Conservation (phyloP, 2,329 filamentous ascomycete species). For the Ceratocystis cubensis region DNA sequence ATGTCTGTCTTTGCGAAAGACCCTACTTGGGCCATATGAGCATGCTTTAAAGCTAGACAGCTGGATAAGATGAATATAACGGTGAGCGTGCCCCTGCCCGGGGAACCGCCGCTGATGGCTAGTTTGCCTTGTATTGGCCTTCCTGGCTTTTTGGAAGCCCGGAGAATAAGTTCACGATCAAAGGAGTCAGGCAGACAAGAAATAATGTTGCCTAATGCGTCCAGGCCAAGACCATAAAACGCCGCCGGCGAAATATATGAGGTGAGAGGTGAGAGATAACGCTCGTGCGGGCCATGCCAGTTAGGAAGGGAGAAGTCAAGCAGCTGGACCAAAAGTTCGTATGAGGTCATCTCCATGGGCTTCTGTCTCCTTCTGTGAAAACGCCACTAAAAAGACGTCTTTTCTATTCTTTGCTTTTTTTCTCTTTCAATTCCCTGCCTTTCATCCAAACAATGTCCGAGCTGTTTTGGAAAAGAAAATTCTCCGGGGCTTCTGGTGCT, state of each 20-base stretch:
- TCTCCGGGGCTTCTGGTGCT: not conserved
- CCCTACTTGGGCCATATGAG: not conserved
- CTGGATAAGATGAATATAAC: not conserved
- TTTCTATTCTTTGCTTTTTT: not conserved
- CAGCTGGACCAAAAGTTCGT: not conserved
- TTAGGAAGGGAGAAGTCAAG: not conserved
- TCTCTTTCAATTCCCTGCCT: not conserved
- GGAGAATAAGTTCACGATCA: not conserved
- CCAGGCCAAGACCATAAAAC: not conserved
- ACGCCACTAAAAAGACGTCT: not conserved
- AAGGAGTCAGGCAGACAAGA: not conserved
- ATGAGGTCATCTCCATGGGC: constrained; percentile 1
- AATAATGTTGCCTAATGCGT: constrained; percentile 1
- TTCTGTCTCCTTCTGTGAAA: not conserved
- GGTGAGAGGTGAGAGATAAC: not conserved
- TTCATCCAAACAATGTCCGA: constrained; percentile 5
- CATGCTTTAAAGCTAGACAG: constrained; percentile 4
- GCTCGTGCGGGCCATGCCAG: not conserved
- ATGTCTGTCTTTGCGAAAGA: not conserved
- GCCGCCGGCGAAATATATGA: not conserved
- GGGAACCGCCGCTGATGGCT: not conserved
- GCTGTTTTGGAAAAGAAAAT: constrained; percentile 1
- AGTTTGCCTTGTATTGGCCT: not conserved
- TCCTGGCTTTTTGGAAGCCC: not conserved
- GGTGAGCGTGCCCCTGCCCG: not conserved